These are phyloP conservation scores for Phytopythium kandeliae DNA, from an alignment of 352 stramenopile genomes.

Conservation along the genomic window DNA sequence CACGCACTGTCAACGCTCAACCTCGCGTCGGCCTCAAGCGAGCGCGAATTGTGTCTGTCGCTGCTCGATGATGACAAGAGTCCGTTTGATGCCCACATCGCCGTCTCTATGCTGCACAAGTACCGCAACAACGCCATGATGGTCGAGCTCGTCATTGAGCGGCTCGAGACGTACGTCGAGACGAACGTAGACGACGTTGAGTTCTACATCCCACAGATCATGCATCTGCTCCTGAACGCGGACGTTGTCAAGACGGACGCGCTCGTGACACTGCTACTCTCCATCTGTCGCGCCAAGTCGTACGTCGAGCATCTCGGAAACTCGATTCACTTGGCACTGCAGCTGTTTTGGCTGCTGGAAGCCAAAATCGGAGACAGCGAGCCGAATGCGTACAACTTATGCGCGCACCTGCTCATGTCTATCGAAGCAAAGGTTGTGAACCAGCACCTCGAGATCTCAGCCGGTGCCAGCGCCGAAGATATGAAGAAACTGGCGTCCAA, in stretches of 20 bases:
- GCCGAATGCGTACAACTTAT: conserved; percentile 69
- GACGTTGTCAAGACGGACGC: conserved; percentile 61
- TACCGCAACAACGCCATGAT: conserved; percentile 62
- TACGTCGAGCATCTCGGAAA: conserved; percentile 79
- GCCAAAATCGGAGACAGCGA: conserved; percentile 71
- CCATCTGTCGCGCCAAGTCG: conserved; percentile 67
- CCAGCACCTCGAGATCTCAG: conserved; percentile 61
- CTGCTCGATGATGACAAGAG: conserved; percentile 39
- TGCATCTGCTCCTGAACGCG: conserved; percentile 63
- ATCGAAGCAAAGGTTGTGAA: conserved; percentile 83
- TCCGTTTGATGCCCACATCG: conserved; percentile 59
- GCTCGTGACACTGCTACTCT: conserved; percentile 64
- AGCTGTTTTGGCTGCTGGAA: conserved; percentile 74
- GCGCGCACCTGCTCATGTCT: conserved; percentile 74
- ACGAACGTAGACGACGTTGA: conserved; percentile 72
- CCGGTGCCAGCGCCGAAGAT: conserved; percentile 18
- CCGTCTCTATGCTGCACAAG: conserved; percentile 63
- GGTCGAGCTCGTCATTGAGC: conserved; percentile 61
- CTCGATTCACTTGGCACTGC: conserved; percentile 64
- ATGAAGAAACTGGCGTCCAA: conserved; percentile 40
- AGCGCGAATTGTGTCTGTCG: conserved; percentile 50
- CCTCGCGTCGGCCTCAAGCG: conserved; percentile 35
- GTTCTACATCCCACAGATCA: conserved; percentile 81
- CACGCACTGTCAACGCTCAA: conserved; percentile 67
- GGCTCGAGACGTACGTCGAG: conserved; percentile 53